Base-by-base conservation (phyloP, 768 basidiomycete genomes). In the Phanerochaete sordida region DNA sequence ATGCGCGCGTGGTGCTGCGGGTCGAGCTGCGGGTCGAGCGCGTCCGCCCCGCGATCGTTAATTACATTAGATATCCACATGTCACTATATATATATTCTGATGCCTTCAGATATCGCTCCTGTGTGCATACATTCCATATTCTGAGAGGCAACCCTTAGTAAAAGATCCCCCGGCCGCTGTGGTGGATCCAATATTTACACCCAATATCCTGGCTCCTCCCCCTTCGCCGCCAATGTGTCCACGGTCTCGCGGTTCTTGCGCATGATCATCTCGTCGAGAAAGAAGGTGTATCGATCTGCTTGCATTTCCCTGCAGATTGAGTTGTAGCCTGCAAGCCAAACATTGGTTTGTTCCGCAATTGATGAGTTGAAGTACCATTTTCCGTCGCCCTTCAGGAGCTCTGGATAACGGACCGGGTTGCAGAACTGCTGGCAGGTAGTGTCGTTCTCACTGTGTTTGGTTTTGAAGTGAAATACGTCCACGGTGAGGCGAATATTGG, bases 391-490 rank as follows among this genome's bases (percentile, higher is more conserved):
- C 23, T 35, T 58, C 15, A 62, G 15, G 12, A 74, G 64, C 30
- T 72, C 68, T 6, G 64, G 63, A 57, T 62, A 74, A 16, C 15
- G 23, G 19, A 64, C 58, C 9, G 74, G 74, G 57, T 73, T 74
- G 49, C 70, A 72, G 54, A 73, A 58, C 26, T 35, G 13, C 13
- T 68, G 65, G 30, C 74, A 77, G 16, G 60, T 69, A 0, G 19
- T 56, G 30, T 73, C 67, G 0, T 44, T 61, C 30, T 69, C 61
- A 11, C 67, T 72, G 64, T 77, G 77, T 57, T 77, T 77, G 19
- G 63, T 65, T 16, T 70, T 69, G 65, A 69, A 74, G 37, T 78
- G 77, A 31, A 76, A 79, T 0, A 75, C 72, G 35, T 78, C 73
- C 0, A 79, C 72, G 1, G 62, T 61, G 1, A 76, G 63, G 1